phyloP scores from a whole-genome alignment of 2,329 filamentous ascomycete genomes.

The Apiospora phragmitis region DNA sequence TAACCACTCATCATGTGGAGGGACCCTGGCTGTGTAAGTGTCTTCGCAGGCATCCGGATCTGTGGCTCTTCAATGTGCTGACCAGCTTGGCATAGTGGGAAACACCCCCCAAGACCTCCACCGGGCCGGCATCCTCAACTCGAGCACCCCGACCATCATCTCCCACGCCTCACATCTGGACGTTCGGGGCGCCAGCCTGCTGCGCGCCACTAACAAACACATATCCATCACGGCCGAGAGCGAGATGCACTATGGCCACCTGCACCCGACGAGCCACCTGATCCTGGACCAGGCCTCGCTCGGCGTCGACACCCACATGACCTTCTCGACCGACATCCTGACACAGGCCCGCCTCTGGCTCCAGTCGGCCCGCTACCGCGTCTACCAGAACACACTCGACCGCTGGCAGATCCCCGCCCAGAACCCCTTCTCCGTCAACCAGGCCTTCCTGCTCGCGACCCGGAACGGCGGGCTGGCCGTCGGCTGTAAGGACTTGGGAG shows the following conservation, averaged over 20 bases:
- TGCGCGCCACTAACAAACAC: conserved; percentile 51
- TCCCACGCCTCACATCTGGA: conserved; percentile 51
- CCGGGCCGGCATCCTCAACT: conserved; percentile 40
- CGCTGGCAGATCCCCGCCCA: conserved; percentile 37
- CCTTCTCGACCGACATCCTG: conserved; percentile 50
- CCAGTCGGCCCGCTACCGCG: conserved; percentile 41
- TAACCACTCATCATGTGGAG: not conserved
- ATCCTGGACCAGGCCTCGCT: conserved; percentile 48
- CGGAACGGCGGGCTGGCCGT: conserved; percentile 52
- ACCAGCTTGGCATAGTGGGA: conserved; percentile 14
- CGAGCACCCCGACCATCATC: conserved; percentile 49
- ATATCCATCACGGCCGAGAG: conserved; percentile 60
- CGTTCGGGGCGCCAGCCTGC: conserved; percentile 36
- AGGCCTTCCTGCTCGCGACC: conserved; percentile 58
- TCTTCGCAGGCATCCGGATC: too few species aligned
- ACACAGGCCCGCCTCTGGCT: conserved; percentile 57
- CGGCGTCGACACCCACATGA: conserved; percentile 56
- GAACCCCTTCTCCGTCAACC: conserved; percentile 53
- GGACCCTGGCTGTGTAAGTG: not conserved
- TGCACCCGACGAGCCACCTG: conserved; percentile 37
- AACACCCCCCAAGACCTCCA: conserved; percentile 42
- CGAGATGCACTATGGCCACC: conserved; percentile 60
- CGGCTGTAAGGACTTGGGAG: conserved; percentile 50
- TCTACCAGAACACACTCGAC: conserved; percentile 40
- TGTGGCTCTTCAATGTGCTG: not conserved